These are phyloP conservation scores for Cutaneotrichosporon cutaneum DNA, from an alignment of 1,284 basidiomycete species.

Conservation along the genomic window DNA sequence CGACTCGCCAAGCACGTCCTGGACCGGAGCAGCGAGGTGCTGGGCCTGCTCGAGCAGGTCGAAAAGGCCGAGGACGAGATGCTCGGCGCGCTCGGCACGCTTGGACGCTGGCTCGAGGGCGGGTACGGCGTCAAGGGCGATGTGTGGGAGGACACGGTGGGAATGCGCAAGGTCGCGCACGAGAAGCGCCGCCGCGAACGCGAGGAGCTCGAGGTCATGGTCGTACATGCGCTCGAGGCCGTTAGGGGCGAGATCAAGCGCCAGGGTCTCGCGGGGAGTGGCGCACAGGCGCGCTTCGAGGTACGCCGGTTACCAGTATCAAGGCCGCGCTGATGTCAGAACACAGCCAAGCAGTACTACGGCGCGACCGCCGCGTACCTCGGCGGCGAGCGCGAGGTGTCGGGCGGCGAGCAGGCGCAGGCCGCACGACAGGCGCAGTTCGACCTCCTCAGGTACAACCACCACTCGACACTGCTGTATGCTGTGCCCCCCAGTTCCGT, in stretches of 20 bases:
- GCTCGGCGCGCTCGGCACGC: constrained; percentile 38
- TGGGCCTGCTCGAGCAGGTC: constrained; percentile 43
- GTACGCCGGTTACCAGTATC: constrained; percentile 30
- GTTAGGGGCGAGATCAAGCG: constrained; percentile 48
- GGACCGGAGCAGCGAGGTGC: constrained; percentile 30
- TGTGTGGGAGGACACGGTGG: constrained; percentile 33
- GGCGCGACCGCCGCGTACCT: constrained; percentile 43
- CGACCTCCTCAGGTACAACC: constrained; percentile 46
- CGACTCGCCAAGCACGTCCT: constrained; percentile 43
- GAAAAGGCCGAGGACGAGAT: constrained; percentile 49
- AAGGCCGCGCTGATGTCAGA: constrained; percentile 30
- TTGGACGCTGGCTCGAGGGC: constrained; percentile 44
- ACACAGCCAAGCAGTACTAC: constrained; percentile 48
- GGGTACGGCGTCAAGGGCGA: constrained; percentile 37
- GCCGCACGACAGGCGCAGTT: constrained; percentile 44
- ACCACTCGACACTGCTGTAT: constrained; percentile 50
- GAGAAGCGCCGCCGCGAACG: constrained; percentile 38
- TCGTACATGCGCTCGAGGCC: constrained; percentile 36
- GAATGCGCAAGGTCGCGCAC: constrained; percentile 37
- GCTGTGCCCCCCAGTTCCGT: constrained; percentile 49
- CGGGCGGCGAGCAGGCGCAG: constrained; percentile 39
- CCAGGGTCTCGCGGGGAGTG: constrained; percentile 43
- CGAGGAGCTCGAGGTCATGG: constrained; percentile 43
- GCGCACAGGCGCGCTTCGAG: constrained; percentile 46
- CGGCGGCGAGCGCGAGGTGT: not conserved